Conservation (phyloP, 805 yeast species). For the Henningerozyma blattae region DNA sequence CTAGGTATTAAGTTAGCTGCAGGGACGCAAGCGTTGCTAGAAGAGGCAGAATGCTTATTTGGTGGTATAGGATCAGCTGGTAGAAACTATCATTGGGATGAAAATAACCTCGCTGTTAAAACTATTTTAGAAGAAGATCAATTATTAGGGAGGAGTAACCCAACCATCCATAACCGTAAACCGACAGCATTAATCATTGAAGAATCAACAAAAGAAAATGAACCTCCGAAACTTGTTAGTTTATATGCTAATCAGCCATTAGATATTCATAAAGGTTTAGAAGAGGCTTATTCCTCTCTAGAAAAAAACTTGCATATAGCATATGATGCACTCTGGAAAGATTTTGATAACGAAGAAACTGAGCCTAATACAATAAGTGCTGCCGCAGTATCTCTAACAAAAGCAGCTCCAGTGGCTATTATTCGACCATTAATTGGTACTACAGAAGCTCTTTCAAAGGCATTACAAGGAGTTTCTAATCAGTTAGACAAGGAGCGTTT, state of each 20-base stretch:
- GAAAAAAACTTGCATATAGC: constrained; percentile 60
- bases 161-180: constrained; percentile 20
- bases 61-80: constrained; percentile 63
- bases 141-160: constrained; percentile 23
- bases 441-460: constrained; percentile 75
- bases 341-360: constrained; percentile 3
- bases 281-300: constrained; percentile 60
- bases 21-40: constrained; percentile 75
- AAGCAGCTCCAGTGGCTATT: constrained; percentile 69
- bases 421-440: constrained; percentile 86
- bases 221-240: constrained; percentile 36
- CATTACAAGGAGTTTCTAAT: constrained; percentile 75
- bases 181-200: constrained; percentile 21
- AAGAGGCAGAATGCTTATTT: constrained; percentile 63
- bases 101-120: constrained; percentile 10
- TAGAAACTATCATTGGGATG: constrained; percentile 18
- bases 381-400: constrained; percentile 55
- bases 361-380: constrained; percentile 42
- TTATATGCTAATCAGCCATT: constrained; percentile 78
- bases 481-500: constrained; percentile 59
- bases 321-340: constrained; percentile 41
- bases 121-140: constrained; percentile 24
- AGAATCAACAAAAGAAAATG: constrained; percentile 7
- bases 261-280: constrained; percentile 57
- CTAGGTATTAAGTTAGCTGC: constrained; percentile 78